phyloP scores from a whole-genome alignment of 441 rosid species.

The Jatropha multifida region DNA sequence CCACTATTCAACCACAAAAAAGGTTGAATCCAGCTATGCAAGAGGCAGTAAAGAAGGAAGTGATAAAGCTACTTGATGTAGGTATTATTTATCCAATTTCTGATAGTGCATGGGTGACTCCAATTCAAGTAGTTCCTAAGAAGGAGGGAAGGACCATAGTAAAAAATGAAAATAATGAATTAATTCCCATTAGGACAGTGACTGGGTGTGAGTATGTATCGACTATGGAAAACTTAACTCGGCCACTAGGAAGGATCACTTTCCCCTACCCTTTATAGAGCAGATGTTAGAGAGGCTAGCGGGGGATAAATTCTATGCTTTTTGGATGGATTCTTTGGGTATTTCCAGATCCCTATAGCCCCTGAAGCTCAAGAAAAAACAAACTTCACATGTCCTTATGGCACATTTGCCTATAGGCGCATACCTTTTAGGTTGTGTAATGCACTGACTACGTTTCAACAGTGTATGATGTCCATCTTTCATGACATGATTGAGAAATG shows the following conservation, averaged over 20 bases:
- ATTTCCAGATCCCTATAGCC: not conserved
- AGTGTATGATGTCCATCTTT: not conserved
- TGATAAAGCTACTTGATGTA: not conserved
- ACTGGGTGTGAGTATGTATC: not conserved
- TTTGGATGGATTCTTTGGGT: not conserved
- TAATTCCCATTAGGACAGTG: not conserved
- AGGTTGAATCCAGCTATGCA: not conserved
- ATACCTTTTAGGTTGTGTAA: not conserved
- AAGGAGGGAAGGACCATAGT: not conserved
- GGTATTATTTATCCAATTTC: not conserved
- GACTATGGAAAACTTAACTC: not conserved
- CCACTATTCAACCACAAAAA: not conserved
- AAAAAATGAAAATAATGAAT: not conserved
- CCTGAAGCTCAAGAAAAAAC: not conserved
- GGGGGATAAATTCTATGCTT: not conserved
- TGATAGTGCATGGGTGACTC: not conserved
- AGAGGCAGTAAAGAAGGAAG: not conserved
- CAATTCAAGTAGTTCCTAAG: not conserved
- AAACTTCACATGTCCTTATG: not conserved
- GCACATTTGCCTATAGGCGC: not conserved
- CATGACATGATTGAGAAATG: not conserved
- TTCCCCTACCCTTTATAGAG: not conserved
- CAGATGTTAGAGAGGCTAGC: not conserved
- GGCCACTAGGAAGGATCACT: not conserved
- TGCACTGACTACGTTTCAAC: not conserved